phyloP scores from a whole-genome alignment of 805 yeast genomes.

The Lipomyces kockii region DNA sequence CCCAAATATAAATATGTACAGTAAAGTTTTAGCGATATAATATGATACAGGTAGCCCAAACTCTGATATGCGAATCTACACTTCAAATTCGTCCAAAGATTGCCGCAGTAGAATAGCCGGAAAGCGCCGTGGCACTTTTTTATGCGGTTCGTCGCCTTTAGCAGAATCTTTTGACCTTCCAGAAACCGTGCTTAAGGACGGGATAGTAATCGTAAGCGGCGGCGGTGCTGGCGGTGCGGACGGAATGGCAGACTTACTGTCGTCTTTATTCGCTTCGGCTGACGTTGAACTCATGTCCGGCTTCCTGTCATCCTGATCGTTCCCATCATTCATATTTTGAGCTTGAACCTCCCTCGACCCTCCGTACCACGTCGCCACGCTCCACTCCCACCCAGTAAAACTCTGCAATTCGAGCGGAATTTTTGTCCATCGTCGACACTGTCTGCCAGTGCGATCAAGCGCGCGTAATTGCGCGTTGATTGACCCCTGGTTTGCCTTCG shows the following conservation, averaged over 20 bases:
- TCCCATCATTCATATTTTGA: not conserved
- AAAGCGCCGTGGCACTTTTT: constrained; percentile 16
- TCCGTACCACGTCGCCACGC: constrained; percentile 50
- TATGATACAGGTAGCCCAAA: not conserved
- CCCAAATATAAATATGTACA: not conserved
- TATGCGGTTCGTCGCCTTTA: constrained; percentile 6
- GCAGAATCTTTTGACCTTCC: constrained; percentile 6
- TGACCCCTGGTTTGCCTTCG: constrained; percentile 41
- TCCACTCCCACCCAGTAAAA: constrained; percentile 53
- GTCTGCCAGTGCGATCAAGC: constrained; percentile 52
- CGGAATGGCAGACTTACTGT: not conserved
- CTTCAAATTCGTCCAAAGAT: constrained; percentile 21
- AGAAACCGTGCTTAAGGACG: constrained; percentile 14
- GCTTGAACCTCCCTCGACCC: constrained; percentile 29
- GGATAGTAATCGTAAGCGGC: constrained; percentile 33
- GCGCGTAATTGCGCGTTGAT: constrained; percentile 47
- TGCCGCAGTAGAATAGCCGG: constrained; percentile 24
- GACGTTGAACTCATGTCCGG: not conserved
- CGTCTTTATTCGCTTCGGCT: not conserved
- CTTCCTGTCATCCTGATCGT: not conserved
- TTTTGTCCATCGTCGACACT: constrained; percentile 53
- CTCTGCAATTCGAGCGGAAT: constrained; percentile 49
- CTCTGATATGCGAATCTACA: not conserved
- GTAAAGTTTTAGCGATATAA: not conserved
- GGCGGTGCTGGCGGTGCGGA: constrained; percentile 33